Base-by-base conservation (phyloP, 1,284 basidiomycete species). In the Ganoderma lingzhi region DNA sequence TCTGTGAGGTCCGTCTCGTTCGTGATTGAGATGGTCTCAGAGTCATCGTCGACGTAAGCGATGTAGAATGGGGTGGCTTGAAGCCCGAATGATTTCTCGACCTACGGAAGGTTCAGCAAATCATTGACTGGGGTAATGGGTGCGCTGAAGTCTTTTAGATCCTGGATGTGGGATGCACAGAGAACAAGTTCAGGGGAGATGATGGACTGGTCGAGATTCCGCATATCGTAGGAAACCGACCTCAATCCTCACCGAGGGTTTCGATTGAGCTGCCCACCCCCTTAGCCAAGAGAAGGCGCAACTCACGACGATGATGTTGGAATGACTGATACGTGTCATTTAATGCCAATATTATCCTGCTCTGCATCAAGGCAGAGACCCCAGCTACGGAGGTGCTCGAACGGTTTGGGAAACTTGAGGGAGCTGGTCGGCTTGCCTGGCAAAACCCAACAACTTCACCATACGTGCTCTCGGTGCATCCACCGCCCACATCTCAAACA, bases 21-120 rank as follows among this genome's bases (percentile, higher is more conserved):
- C 0, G 84, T 82, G 70, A 97, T 93, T 71, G 85, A 83, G 61
- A 85, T 89, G 64, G 87, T 84, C 75, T 96, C 94, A 69, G 92
- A 90, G 68, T 97, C 94, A 77, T 97, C 95, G 78, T 97, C 96
- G 73, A 89, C 93, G 80, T 96, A 97, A 9, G 89, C 85, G 69
- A 97, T 90, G 45, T 56, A 44, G 23, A 73, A 73, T 4, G 64
- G 60, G 8, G 70, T 73, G 37, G 62, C 53, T 8, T 69, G 42
- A 2, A 73, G 60, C 0, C 64, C 66, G 28, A 70, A 73, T 1
- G 64, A 66, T n/a, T 64, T 68, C 60, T 73, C 72, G 60, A 73
- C 68, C 72, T 73, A 62, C 23, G 8, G 8, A 19, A 5, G 83
- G 84, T 77, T 93, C 96, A 8, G 87, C 82, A 86, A 53, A 85